Conservation (phyloP, 768 basidiomycete species). For the Gelatoporia subvermispora region DNA sequence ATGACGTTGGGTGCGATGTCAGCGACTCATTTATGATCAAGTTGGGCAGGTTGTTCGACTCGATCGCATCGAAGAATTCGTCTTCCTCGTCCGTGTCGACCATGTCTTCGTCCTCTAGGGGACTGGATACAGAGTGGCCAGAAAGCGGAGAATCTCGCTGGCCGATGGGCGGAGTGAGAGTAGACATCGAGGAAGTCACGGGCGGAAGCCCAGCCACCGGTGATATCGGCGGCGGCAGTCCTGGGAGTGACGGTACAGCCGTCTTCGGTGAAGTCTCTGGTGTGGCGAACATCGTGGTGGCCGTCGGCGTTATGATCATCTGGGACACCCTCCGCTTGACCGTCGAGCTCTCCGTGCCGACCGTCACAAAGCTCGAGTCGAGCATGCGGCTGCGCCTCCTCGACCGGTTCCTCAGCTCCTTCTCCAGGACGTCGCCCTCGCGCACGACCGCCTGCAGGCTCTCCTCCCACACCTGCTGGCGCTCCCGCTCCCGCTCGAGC, state of each 20-base stretch:
- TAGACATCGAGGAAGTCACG: neutral
- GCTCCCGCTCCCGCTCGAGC: slow-evolving; percentile 57
- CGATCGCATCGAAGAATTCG: slow-evolving; percentile 97
- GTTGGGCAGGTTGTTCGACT: slow-evolving; percentile 72
- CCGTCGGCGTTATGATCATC: neutral
- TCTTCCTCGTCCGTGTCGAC: slow-evolving; percentile 78
- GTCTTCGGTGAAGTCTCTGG: slow-evolving; percentile 1
- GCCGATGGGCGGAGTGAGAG: neutral
- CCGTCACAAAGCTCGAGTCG: slow-evolving; percentile 27
- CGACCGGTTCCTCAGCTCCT: slow-evolving; percentile 63
- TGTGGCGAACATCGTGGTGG: neutral
- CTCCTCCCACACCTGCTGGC: slow-evolving; percentile 82
- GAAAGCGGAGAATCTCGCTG: neutral
- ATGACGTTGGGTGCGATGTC: slow-evolving; percentile 35
- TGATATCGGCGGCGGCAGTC: neutral
- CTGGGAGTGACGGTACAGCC: slow-evolving; percentile 10
- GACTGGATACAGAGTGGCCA: slow-evolving; percentile 4
- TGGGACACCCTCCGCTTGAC: slow-evolving; percentile 15
- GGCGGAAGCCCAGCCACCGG: slow-evolving; percentile 1
- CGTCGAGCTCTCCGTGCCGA: slow-evolving; percentile 15
- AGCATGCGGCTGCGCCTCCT: slow-evolving; percentile 49
- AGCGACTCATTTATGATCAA: slow-evolving; percentile 65
- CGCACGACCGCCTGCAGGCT: slow-evolving; percentile 80
- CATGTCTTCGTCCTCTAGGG: slow-evolving; percentile 27
- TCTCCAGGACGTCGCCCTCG: slow-evolving; percentile 81